These are phyloP conservation scores for Rhynchospora tenuis DNA, from an alignment of 176 grass and related monocot species.

Conservation along the genomic window DNA sequence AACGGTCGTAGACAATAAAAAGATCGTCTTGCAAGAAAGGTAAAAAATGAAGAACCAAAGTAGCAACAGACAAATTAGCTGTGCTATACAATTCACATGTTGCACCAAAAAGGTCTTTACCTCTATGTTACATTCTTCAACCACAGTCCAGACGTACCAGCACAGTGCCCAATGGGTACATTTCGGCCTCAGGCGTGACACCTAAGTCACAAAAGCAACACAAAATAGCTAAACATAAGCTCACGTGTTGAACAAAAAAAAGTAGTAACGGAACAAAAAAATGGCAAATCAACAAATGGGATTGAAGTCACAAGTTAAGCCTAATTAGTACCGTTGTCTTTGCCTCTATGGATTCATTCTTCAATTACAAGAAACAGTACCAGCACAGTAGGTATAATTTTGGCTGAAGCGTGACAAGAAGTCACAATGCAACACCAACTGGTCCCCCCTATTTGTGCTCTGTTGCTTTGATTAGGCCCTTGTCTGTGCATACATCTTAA, in stretches of 20 bases:
- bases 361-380: background rate
- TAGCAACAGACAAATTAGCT: background rate
- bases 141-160: background rate
- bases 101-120: background rate
- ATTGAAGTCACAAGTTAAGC: background rate
- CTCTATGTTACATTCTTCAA: background rate
- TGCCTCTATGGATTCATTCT: constrained; percentile 19
- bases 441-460: background rate
- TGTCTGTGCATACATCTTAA: background rate
- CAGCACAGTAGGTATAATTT: background rate
- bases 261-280: background rate
- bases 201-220: background rate
- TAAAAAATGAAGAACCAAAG: background rate
- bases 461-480: background rate
- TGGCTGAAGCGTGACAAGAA: constrained; percentile 13
- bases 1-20: too few species aligned
- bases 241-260: constrained; percentile 1
- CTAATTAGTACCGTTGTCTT: constrained; percentile 1
- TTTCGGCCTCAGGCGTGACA: background rate
- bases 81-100: background rate
- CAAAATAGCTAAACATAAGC: background rate
- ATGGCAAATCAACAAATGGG: background rate
- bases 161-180: background rate
- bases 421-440: background rate
- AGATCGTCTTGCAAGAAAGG: background rate